Percentiles rank a stretch among this genome's conserved stretches.
These are phyloP conservation scores for Fabrea salina DNA, from an alignment of 169 alveolate genomes.

Conservation along the genomic window DNA sequence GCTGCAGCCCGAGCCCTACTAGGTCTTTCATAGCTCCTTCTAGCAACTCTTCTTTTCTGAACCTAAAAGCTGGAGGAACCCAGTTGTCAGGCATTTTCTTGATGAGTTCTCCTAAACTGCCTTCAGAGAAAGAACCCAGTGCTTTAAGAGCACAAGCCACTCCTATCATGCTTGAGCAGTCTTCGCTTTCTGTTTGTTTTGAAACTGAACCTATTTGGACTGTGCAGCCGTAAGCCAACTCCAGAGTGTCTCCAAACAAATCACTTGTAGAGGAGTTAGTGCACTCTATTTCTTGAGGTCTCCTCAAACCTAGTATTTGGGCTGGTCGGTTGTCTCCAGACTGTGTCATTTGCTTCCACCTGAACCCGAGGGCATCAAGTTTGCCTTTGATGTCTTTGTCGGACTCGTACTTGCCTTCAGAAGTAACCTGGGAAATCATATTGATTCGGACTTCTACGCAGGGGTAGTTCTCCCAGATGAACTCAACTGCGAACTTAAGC, in stretches of 20 bases:
- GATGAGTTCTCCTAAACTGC: neutral
- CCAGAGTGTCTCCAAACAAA: neutral
- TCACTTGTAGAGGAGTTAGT: neutral
- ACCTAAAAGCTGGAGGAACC: conserved; percentile 28
- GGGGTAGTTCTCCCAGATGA: conserved; percentile 9
- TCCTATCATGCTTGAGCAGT: neutral
- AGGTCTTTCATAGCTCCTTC: conserved; percentile 7
- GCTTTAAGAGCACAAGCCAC: conserved; percentile 13
- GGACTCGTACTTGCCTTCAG: conserved; percentile 22
- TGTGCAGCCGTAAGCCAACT: conserved; percentile 3
- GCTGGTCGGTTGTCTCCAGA: neutral
- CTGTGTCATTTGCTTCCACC: conserved; percentile 28
- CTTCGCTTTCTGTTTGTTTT: neutral
- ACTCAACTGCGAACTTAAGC: neutral
- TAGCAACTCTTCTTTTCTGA: neutral
- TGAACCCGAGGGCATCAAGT: conserved; percentile 1
- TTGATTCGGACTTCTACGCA: conserved; percentile 6
- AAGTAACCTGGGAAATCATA: neutral
- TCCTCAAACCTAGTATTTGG: neutral
- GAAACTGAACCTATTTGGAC: conserved; percentile 19
- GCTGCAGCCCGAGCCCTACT: neutral
- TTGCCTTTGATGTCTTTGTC: conserved; percentile 3
- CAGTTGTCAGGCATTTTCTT: neutral
- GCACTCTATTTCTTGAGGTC: neutral
- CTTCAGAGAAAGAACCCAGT: neutral